Conservation (phyloP, 2,329 filamentous ascomycete species). For the Aspergillus quadrilineatus region DNA sequence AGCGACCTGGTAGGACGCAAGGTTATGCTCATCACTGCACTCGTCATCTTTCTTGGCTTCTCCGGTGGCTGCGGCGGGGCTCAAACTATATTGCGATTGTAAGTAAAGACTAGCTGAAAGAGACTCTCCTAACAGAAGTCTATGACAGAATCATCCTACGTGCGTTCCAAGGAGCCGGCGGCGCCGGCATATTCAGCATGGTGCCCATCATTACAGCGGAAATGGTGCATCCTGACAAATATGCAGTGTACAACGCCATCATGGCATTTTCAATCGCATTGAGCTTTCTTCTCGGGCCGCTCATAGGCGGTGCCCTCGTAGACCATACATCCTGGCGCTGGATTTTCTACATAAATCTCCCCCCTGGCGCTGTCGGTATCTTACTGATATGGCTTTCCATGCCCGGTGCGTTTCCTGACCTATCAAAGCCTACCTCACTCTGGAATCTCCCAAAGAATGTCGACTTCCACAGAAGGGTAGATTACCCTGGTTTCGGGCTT, state of each 20-base stretch:
- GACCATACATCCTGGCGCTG: constrained; percentile 2
- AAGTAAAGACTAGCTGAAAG: background rate
- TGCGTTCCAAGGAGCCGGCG: constrained; percentile 1
- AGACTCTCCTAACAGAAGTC: background rate
- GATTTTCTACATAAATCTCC: constrained; percentile 12
- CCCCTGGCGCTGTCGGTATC: background rate
- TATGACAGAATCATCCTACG: background rate
- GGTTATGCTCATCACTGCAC: background rate
- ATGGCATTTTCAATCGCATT: background rate
- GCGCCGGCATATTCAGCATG: background rate
- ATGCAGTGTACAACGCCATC: background rate
- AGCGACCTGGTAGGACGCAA: constrained; percentile 1
- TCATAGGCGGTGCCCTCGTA: constrained; percentile 2
- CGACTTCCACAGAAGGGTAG: background rate
- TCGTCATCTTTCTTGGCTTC: constrained; percentile 1
- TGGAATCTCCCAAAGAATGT: background rate
- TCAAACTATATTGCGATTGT: background rate
- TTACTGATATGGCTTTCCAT: background rate
- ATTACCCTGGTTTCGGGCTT: background rate
- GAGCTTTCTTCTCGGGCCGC: background rate
- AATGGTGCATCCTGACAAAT: background rate
- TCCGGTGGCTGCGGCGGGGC: constrained; percentile 6
- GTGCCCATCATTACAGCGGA: background rate
- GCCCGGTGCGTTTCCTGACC: background rate
- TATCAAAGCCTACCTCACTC: background rate